Conservation (phyloP, 2,329 filamentous ascomycete species). For the Beauveria medogensis region DNA sequence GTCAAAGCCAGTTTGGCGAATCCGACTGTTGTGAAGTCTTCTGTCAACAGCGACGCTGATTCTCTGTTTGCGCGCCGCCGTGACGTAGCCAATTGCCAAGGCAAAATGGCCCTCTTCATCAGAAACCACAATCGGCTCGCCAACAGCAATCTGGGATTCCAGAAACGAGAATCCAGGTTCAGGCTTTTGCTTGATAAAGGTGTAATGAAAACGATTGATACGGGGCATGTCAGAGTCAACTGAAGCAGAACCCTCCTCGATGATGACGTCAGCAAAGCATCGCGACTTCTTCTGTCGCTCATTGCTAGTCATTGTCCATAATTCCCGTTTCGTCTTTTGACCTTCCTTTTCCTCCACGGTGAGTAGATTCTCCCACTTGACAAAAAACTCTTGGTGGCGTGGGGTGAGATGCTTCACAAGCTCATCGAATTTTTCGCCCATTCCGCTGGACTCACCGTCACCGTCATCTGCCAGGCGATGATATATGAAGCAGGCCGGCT, state of each 20-base stretch:
- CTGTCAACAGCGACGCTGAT: constrained; percentile 89
- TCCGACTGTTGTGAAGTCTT: constrained; percentile 76
- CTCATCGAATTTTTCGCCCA: constrained; percentile 75
- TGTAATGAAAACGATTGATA: constrained; percentile 88
- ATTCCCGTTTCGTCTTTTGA: constrained; percentile 76
- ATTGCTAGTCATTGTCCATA: constrained; percentile 91
- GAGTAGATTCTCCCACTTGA: constrained; percentile 87
- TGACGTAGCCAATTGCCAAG: constrained; percentile 84
- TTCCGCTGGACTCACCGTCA: constrained; percentile 69
- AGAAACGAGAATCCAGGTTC: constrained; percentile 68
- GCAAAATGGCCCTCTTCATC: constrained; percentile 95
- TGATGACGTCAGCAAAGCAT: constrained; percentile 81
- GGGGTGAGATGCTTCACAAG: constrained; percentile 69
- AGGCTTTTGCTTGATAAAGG: constrained; percentile 63
- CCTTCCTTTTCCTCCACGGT: constrained; percentile 92
- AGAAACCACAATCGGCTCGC: constrained; percentile 92
- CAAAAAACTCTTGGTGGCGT: constrained; percentile 73
- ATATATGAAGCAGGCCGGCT: constrained; percentile 85
- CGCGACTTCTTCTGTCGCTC: constrained; percentile 83
- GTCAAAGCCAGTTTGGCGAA: constrained; percentile 68
- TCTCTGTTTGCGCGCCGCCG: constrained; percentile 62
- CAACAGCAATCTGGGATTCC: constrained; percentile 78
- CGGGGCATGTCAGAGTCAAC: constrained; percentile 65
- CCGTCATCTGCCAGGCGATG: constrained; percentile 85
- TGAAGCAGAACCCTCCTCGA: constrained; percentile 66